A percentile compares a stretch with the other conserved stretches of the same genome.
Conservation (phyloP, 164 flowering plant species). For the Vitis riparia region DNA sequence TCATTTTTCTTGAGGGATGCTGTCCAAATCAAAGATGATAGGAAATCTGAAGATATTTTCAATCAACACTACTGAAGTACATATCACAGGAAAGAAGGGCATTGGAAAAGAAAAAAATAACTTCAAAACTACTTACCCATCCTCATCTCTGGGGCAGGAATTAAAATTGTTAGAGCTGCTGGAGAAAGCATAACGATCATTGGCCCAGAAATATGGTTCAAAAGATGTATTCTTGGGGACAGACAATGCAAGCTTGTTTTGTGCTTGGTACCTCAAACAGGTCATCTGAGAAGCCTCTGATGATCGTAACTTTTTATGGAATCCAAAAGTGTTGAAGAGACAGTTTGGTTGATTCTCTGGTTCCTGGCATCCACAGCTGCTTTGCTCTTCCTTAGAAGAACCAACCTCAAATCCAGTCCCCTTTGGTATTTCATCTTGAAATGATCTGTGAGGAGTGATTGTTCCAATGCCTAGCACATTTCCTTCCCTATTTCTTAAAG, state of each 20-base stretch:
- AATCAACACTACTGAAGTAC: neutral
- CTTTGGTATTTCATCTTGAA: slow-evolving; percentile 25
- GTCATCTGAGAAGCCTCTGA: slow-evolving; percentile 28
- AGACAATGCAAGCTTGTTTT: slow-evolving; percentile 32
- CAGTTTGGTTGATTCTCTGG: slow-evolving; percentile 46
- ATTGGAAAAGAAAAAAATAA: neutral
- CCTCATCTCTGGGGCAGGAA: slow-evolving; percentile 25
- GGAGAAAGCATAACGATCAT: slow-evolving; percentile 34
- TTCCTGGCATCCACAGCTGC: slow-evolving; percentile 20
- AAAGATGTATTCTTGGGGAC: slow-evolving; percentile 32
- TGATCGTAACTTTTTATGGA: slow-evolving; percentile 28
- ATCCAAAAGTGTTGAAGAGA: slow-evolving; percentile 37
- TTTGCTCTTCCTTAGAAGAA: slow-evolving; percentile 17
- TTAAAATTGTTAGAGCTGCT: slow-evolving; percentile 30
- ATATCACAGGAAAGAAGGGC: neutral
- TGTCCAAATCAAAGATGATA: neutral
- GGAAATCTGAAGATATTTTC: neutral
- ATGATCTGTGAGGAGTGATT: slow-evolving; percentile 17
- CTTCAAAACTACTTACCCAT: slow-evolving; percentile 31
- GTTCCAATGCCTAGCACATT: slow-evolving; percentile 48
- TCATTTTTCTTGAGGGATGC: neutral
- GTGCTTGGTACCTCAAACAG: slow-evolving; percentile 28
- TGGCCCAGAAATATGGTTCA: slow-evolving; percentile 30
- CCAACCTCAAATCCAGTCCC: slow-evolving; percentile 14
- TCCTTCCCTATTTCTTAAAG: slow-evolving; percentile 56